These are phyloP conservation scores for Trametes maxima DNA, from an alignment of 768 basidiomycete genomes.

Conservation along the genomic window DNA sequence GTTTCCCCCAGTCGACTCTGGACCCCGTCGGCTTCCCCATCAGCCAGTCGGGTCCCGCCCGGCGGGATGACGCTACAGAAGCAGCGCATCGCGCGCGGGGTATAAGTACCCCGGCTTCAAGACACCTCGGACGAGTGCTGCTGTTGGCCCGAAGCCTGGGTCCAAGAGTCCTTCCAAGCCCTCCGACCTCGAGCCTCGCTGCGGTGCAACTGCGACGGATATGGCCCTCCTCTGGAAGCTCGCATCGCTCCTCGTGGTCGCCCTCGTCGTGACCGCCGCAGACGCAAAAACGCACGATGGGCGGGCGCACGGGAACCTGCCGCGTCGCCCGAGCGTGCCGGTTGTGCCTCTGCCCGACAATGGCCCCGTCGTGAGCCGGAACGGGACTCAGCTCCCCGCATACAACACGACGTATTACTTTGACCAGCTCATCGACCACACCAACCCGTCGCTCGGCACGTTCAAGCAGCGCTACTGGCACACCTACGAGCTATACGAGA, in stretches of 20 bases:
- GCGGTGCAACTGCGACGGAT: no score
- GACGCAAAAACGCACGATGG: neutral
- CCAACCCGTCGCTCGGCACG: conserved; percentile 58
- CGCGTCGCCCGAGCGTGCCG: neutral
- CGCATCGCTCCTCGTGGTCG: neutral
- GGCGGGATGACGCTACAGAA: no score
- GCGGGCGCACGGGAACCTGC: neutral
- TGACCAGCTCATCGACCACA: conserved; percentile 54
- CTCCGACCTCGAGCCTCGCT: no score
- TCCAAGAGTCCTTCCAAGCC: no score
- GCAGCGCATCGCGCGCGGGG: no score
- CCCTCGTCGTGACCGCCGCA: neutral
- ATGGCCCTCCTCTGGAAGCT: no score
- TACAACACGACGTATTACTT: conserved; percentile 48
- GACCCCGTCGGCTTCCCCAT: no score
- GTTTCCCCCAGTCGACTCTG: no score
- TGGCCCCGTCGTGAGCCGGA: neutral
- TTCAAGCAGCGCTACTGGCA: conserved; percentile 77
- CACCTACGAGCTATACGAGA: conserved; percentile 63
- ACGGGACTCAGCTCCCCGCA: neutral
- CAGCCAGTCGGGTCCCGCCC: no score
- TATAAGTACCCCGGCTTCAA: no score
- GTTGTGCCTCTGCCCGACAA: neutral
- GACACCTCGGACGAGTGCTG: no score
- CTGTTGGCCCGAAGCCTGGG: no score